Base-by-base conservation (phyloP, 495 filamentous ascomycete genomes). In the Glutinoglossum americanum region DNA sequence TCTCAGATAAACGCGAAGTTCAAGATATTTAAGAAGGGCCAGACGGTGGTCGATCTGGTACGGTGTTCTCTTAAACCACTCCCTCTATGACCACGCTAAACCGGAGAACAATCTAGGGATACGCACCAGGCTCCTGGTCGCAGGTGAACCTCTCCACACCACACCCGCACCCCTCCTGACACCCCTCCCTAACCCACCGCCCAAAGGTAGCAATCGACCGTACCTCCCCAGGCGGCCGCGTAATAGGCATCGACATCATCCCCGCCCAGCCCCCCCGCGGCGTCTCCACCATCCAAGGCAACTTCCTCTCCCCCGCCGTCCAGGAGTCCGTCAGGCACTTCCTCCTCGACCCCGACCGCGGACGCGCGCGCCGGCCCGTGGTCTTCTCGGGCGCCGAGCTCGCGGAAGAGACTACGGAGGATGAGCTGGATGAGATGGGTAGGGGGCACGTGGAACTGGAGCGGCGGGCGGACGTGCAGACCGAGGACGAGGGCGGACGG, bases 51-150 rank as follows among this genome's bases (percentile, higher is more conserved):
- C 35, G 92, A 98, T 68, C 71, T 94, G 61, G 85, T 87, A 73
- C 25, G 59, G 2, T 3, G 0, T 17, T 30, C 26, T 25, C 8
- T 27, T 3, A 30, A 25, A 0, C 1, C n/a, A 11, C 0, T 27
- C 11, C 30, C 33, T 17, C 19, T 37, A 23, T 15, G 27, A 39
- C 54, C 25, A 28, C n/a, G 25, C 54, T 59, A 59, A 66, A 9
- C 65, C 47, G 25, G 25, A 19, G n/a, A 55, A 62, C 56, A 8
- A 48, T 33, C 8, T 63, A 89, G 86, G 92, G 92, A 27, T 98
- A 85, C 71, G 92, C 92, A 5, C 92, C 92, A 17, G 92, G 93
- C 0, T 83, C 80, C 23, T 98, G 92, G 92, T 94, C 87, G 39
- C 89, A 98, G 71, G 84, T 87, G 68, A 51, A 65, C 28, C 27